Evolutionary conservation across 202 grass and related monocot species (phyloP), one percentile per base, ranked within the genome.

Genomic region (Saccharum hybrid): DNA sequence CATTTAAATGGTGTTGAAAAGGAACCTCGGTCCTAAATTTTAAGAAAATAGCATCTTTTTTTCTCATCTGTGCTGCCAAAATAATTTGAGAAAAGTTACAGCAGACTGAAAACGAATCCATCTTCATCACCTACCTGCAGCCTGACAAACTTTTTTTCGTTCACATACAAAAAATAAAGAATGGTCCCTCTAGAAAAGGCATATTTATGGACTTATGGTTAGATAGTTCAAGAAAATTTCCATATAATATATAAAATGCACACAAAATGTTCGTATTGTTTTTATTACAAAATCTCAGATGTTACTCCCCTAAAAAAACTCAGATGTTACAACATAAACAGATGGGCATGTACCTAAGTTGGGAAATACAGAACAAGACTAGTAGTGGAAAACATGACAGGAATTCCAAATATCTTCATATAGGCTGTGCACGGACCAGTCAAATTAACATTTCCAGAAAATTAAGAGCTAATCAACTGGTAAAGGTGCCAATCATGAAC

Each of bases 401-500:
- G 52, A 66, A 80, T 56, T 62, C 18, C 33, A 68, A 67, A 74
- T 6, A 48, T n/a, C 52, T 46, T 75, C 68, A 41, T 40, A 88
- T 49, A 88, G 13, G 16, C 26, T 41, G 52, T 62, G 19, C 1
- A 9, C n/a, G 54, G 22, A 85, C 10, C 26, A 69, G 49, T 61
- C 56, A 85, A 59, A 38, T 71, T 79, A 36, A 72, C 19, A 85
- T 8, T 64, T 72, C 9, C 65, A 71, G 4, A 66, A 77, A 72
- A 86, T 23, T 12, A 85, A 26, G 45, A 66, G 65, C 59, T 67
- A 71, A 81, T 10, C 28, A 75, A 45, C 9, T 42, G 1, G 43
- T 21, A 36, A 77, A 61, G 6, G 56, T 56, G 57, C 30, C 5
- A 60, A 72, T 9, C 46, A 16, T 73, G 11, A 72, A 75, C 33